phyloP scores from a whole-genome alignment of 345 rosid genomes.

The Populus simonii region DNA sequence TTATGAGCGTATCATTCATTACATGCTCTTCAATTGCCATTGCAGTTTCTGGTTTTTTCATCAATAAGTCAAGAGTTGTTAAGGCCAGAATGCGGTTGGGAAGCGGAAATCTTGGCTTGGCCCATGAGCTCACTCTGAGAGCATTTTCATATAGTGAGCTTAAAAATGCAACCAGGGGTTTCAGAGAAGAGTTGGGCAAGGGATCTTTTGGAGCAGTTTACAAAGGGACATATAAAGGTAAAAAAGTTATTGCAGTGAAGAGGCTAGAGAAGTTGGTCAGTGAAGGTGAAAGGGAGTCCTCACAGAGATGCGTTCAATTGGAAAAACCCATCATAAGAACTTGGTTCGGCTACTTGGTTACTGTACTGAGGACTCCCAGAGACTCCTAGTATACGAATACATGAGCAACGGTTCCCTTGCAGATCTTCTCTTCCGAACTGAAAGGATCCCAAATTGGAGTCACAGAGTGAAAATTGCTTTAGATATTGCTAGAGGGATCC shows the following conservation, averaged over 20 bases:
- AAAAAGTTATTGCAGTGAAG: constrained; percentile 22
- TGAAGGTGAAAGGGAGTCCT: constrained; percentile 22
- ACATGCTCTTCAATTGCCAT: not conserved
- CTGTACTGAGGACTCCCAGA: constrained; percentile 1
- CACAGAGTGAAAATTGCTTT: constrained; percentile 18
- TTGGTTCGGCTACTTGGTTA: constrained; percentile 8
- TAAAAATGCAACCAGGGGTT: constrained; percentile 3
- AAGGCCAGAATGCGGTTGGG: constrained; percentile 1
- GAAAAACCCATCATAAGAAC: constrained; percentile 15
- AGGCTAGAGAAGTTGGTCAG: constrained; percentile 20
- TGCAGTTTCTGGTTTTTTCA: not conserved
- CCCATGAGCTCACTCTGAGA: constrained; percentile 3
- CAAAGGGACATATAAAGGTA: constrained; percentile 14
- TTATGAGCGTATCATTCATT: not conserved
- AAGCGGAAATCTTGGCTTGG: constrained; percentile 3
- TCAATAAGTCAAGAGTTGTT: not conserved
- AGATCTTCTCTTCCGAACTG: constrained; percentile 15
- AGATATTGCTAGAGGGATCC: constrained; percentile 18
- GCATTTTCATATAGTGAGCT: constrained; percentile 9
- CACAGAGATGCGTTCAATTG: constrained; percentile 18
- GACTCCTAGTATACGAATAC: constrained; percentile 15
- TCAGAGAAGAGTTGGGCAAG: constrained; percentile 12
- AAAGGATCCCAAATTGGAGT: constrained; percentile 12
- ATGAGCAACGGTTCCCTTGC: constrained; percentile 28
- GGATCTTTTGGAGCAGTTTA: constrained; percentile 26